phyloP scores from a whole-genome alignment of 2,329 filamentous ascomycete genomes.

The Boeremia exigua region DNA sequence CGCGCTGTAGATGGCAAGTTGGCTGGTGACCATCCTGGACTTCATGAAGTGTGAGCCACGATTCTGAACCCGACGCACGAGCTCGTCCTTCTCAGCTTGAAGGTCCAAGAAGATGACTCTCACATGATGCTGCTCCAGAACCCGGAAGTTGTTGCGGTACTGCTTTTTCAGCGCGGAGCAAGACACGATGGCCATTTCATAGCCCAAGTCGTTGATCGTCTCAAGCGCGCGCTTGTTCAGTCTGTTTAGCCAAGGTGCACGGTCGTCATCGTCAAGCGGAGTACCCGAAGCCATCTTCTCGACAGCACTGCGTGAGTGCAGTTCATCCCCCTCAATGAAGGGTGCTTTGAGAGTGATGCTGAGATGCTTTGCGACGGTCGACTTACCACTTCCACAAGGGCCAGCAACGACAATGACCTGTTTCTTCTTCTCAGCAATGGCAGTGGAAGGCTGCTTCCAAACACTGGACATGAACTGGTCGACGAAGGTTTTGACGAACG shows the following conservation, averaged over 20 bases:
- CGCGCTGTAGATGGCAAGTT: constrained; percentile 42
- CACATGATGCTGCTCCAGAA: constrained; percentile 20
- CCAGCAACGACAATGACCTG: constrained; percentile 48
- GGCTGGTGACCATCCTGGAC: constrained; percentile 44
- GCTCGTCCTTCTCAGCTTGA: constrained; percentile 37
- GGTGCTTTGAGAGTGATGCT: constrained; percentile 37
- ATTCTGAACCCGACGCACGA: constrained; percentile 35
- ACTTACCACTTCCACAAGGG: constrained; percentile 53
- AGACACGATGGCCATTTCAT: constrained; percentile 41
- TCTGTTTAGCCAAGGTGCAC: constrained; percentile 25
- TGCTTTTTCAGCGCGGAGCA: constrained; percentile 49
- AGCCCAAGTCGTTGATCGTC: constrained; percentile 14
- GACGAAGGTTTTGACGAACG: constrained; percentile 29
- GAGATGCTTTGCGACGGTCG: constrained; percentile 46
- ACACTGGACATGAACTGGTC: constrained; percentile 28
- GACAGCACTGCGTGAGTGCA: constrained; percentile 45
- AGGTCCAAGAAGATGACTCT: constrained; percentile 47
- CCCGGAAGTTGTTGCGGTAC: constrained; percentile 45
- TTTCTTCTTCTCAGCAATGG: constrained; percentile 2
- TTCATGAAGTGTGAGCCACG: constrained; percentile 49
- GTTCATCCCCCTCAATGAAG: constrained; percentile 52
- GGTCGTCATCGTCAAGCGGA: constrained; percentile 45
- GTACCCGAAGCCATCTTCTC: constrained; percentile 41
- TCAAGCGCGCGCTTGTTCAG: constrained; percentile 29
- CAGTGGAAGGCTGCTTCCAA: constrained; percentile 14